Base-by-base conservation (phyloP, 805 yeast genomes). In the Wickerhamomyces rabaulensis region DNA sequence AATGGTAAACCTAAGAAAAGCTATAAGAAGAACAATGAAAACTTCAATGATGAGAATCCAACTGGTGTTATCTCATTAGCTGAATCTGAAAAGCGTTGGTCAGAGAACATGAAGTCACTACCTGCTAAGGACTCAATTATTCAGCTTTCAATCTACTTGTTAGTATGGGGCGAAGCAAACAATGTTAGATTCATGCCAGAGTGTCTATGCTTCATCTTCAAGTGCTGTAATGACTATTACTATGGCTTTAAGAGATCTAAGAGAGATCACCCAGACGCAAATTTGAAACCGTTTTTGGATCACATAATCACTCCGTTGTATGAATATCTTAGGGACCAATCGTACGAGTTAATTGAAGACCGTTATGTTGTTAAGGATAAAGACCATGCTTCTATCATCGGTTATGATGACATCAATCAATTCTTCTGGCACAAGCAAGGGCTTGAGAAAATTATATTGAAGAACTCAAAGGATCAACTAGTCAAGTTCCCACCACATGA, bases 131-230 rank as follows among this genome's bases (percentile, higher is more conserved):
- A 82, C 46, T 73, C 81, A 47, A 68, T 80, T 3, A 66, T 73
- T 15, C 96, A 89, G 52, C 53, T 89, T 16, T 79, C 87, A 0
- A 64, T 89, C 8, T 90, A 82, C 57, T 69, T 89, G 12, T 62
- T 87, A 46, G 78, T 87, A 51, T 89, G 97, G 97, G 95, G 96
- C 1, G 97, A 89, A 61, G 89, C 96, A 0, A 87, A 86, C 58
- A 90, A 87, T 55, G 61, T 89, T 3, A 72, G 97, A 51, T 89
- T 86, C 56, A 82, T 89, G 80, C 96, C 97, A 0, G 97, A 89
- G 60, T 87, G 95, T 56, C 61, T 89, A 20, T 87, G 95, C 51
- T 89, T 90, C 54, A 78, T 89, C 22, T 88, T 82, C 69, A 87
- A 88, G 57, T 84, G 95, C 55, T 88, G 95, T 42, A 75, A 77